Conservation (phyloP, 345 rosid genomes). For the Mercurialis annua region DNA sequence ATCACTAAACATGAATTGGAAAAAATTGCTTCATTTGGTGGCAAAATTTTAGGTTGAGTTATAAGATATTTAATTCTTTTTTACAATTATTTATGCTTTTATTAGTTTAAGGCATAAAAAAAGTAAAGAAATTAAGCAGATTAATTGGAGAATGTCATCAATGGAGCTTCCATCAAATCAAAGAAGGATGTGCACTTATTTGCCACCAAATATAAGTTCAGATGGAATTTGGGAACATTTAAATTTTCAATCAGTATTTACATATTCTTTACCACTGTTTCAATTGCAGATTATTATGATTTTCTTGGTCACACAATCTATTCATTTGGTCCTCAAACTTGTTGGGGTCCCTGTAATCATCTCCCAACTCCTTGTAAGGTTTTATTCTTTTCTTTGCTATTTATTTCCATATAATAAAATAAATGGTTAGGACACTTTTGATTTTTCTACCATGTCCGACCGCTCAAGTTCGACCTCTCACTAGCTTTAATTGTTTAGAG, state of each 20-base stretch:
- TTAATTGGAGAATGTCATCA: background rate
- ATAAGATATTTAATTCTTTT: background rate
- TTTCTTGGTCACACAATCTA: slow-evolving; percentile 16
- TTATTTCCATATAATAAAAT: too few relatives aligned
- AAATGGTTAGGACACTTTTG: too few relatives aligned
- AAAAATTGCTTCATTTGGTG: too few relatives aligned
- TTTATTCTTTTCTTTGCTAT: background rate
- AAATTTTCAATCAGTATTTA: background rate
- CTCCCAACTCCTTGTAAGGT: slow-evolving; percentile 27
- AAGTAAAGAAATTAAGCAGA: too few relatives aligned
- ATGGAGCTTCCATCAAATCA: background rate
- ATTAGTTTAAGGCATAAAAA: background rate
- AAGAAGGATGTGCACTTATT: background rate
- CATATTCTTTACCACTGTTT: slow-evolving; percentile 15
- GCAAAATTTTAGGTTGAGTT: too few relatives aligned
- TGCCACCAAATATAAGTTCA: background rate
- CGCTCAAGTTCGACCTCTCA: too few relatives aligned
- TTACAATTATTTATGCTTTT: background rate
- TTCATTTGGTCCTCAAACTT: slow-evolving; percentile 17
- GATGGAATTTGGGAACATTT: background rate
- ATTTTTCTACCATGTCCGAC: background rate
- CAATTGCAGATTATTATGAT: slow-evolving; percentile 14
- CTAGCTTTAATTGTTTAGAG: background rate
- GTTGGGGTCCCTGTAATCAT: slow-evolving; percentile 19
- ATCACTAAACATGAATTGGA: background rate